Evolutionary conservation across 192 early-diverging fungal genomes (phyloP).

Genomic region (Gigaspora rosea): DNA sequence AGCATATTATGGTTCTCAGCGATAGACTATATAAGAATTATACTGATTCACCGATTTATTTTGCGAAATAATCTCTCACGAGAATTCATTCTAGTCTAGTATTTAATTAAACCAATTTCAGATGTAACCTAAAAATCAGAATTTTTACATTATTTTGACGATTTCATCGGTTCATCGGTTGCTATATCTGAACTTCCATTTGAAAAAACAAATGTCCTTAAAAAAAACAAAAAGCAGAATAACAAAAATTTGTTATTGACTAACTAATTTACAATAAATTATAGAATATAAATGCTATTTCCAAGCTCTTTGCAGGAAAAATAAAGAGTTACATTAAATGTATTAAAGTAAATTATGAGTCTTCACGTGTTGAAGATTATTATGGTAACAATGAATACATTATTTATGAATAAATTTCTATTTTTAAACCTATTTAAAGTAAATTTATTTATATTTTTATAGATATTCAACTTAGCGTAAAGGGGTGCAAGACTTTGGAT

Average conservation of each 20-base stretch:
- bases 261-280: background rate
- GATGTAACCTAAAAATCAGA: too few species aligned
- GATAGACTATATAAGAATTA: too few species aligned
- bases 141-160: too few species aligned
- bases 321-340: slow-evolving; percentile 98
- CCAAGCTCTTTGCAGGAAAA: slow-evolving; percentile 88
- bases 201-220: too few species aligned
- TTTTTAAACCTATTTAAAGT: background rate
- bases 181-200: too few species aligned
- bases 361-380: slow-evolving; percentile 90
- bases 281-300: slow-evolving; percentile 81
- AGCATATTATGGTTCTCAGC: too few species aligned
- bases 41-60: too few species aligned
- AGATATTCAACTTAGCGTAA: slow-evolving; percentile 98
- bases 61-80: too few species aligned
- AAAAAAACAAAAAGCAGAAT: background rate
- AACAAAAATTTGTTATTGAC: background rate
- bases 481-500: slow-evolving; percentile 81
- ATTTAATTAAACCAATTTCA: too few species aligned
- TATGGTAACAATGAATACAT: slow-evolving; percentile 60
- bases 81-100: too few species aligned
- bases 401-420: background rate
- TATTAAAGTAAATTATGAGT: slow-evolving; percentile 92
- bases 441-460: background rate
- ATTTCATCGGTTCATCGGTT: too few species aligned